Evolutionary conservation across 78 protist genomes (phyloP).

Genomic region (Dictyostelium brefeldianum): DNA sequence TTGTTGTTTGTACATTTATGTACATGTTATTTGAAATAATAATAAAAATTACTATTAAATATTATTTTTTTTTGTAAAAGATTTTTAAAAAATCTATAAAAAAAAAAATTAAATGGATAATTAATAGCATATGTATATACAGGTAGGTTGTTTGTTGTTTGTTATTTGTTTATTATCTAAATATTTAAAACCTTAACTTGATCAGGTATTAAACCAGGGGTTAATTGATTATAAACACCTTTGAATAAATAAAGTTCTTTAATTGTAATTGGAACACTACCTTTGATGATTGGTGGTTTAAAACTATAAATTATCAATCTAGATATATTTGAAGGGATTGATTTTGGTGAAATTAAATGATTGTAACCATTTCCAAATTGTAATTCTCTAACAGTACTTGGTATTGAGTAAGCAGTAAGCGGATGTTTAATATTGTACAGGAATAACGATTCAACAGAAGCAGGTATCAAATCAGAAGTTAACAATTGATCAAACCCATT

Average conservation of each 20-base stretch:
- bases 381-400: not conserved
- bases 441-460: not conserved
- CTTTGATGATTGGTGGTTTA: not conserved
- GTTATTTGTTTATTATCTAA: not conserved
- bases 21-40: too few relatives aligned
- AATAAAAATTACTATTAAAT: too few relatives aligned
- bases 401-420: not conserved
- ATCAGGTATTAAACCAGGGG: not conserved
- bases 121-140: not conserved
- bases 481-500: not conserved
- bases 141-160: not conserved
- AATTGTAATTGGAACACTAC: not conserved
- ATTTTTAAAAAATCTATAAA: too few relatives aligned
- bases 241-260: slow-evolving; percentile 2
- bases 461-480: not conserved
- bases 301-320: not conserved
- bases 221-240: not conserved
- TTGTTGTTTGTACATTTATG: too few relatives aligned
- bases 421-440: slow-evolving; percentile 4
- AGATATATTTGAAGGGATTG: not conserved
- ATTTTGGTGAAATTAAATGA: not conserved
- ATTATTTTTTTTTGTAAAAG: too few relatives aligned
- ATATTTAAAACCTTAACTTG: not conserved
- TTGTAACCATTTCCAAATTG: not conserved
- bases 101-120: not conserved